These are phyloP conservation scores for Volvox reticuliferus DNA, from an alignment of 139 green algal genomes.

Conservation along the genomic window DNA sequence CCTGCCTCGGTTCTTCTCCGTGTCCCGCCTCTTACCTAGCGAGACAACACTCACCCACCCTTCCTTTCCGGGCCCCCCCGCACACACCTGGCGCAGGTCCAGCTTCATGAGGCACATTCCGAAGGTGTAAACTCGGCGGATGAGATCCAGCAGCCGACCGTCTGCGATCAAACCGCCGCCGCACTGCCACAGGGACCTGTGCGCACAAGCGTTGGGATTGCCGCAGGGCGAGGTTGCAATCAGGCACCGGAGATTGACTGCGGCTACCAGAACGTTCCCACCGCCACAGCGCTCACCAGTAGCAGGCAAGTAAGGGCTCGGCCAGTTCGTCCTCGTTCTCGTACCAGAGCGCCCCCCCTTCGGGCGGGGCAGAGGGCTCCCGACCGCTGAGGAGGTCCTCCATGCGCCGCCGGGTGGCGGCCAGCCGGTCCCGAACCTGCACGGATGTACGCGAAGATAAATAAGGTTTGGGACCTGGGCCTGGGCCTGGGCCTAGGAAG, in stretches of 20 bases:
- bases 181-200: constrained; percentile 87
- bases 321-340: constrained; percentile 73
- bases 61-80: background rate
- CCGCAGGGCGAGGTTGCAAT: background rate
- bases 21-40: background rate
- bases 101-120: constrained; percentile 95
- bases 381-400: constrained; percentile 82
- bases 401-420: constrained; percentile 87
- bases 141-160: constrained; percentile 91
- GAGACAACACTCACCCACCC: too few species aligned
- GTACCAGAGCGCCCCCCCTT: constrained; percentile 56
- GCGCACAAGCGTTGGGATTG: background rate
- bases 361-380: constrained; percentile 49
- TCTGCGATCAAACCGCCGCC: constrained; percentile 91
- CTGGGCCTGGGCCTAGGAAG: too few species aligned
- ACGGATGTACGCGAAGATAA: background rate
- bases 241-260: background rate
- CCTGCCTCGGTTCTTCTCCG: too few species aligned
- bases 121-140: constrained; percentile 91
- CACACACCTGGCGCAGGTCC: constrained; percentile 91
- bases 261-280: background rate
- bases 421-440: constrained; percentile 77
- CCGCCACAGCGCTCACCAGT: constrained; percentile 20
- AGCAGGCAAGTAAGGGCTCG: constrained; percentile 34
- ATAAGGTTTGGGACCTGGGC: background rate